Conservation (phyloP, 805 yeast species). For the Metschnikowia kunwiensis region DNA sequence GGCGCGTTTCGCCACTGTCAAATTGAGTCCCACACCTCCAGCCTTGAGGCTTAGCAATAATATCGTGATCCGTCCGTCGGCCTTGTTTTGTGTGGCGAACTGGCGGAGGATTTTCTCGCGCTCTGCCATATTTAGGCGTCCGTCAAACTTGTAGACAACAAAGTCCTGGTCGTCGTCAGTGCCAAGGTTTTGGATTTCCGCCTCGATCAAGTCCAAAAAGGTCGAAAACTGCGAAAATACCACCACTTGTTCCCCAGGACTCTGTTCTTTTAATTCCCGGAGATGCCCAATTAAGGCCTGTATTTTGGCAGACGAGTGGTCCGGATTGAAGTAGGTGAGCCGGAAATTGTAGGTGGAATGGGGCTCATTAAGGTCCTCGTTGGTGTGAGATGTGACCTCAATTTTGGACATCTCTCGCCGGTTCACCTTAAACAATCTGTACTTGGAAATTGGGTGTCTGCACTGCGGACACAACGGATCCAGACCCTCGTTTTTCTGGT, state of each 20-base stretch:
- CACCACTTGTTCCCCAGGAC: constrained; percentile 70
- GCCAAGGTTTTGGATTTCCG: constrained; percentile 45
- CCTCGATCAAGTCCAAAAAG: constrained; percentile 70
- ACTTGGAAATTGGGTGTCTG: constrained; percentile 51
- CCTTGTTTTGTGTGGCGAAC: constrained; percentile 42
- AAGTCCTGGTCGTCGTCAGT: constrained; percentile 41
- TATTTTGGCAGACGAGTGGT: constrained; percentile 66
- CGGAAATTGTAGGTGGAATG: constrained; percentile 27
- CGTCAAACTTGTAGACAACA: constrained; percentile 72
- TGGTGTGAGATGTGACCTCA: constrained; percentile 31
- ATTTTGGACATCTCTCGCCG: constrained; percentile 22
- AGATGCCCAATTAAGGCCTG: constrained; percentile 65
- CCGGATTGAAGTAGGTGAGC: constrained; percentile 45
- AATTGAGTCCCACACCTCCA: constrained; percentile 90
- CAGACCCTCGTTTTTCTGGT: constrained; percentile 49
- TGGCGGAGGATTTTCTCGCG: constrained; percentile 58
- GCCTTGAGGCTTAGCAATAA: constrained; percentile 78
- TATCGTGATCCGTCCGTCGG: constrained; percentile 39
- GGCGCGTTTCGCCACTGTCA: constrained; percentile 81
- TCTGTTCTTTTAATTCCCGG: constrained; percentile 48
- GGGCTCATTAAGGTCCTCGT: constrained; percentile 22
- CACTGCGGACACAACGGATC: constrained; percentile 73
- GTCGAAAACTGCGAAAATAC: constrained; percentile 90
- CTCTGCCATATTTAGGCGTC: constrained; percentile 64
- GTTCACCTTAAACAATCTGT: constrained; percentile 46